Evolutionary conservation across 179 eudicot genomes (phyloP).

Genomic region (Beta lomatogona): DNA sequence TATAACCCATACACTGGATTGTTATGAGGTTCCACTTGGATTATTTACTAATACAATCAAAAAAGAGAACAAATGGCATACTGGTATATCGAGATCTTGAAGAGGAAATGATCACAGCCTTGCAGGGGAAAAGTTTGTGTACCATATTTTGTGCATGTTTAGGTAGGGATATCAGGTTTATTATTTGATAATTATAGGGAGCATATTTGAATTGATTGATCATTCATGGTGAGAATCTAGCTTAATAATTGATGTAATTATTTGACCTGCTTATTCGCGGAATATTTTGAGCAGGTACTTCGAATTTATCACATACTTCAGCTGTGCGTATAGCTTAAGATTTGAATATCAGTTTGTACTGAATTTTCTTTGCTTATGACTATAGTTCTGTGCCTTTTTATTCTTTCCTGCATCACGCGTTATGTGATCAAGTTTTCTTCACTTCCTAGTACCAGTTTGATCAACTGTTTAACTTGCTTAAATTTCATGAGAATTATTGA

Average conservation of each 20-base stretch:
- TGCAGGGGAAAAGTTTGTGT: conserved; percentile 30
- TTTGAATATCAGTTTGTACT: not conserved
- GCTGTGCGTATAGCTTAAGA: conserved; percentile 1
- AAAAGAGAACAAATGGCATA: conserved; percentile 14
- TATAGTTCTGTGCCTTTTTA: not conserved
- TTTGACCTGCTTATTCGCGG: conserved; percentile 31
- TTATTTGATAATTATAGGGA: conserved; percentile 37
- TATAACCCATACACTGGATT: conserved; percentile 76
- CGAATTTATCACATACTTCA: conserved; percentile 3
- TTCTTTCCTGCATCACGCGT: not conserved
- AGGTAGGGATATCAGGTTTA: conserved; percentile 31
- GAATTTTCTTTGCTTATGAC: not conserved
- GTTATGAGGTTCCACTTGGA: conserved; percentile 33
- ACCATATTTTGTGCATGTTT: conserved; percentile 49
- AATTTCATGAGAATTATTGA: too few relatives aligned
- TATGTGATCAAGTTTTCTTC: not conserved
- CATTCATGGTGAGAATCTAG: conserved; percentile 25
- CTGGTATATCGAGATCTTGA: conserved; percentile 16
- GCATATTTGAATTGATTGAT: conserved; percentile 26
- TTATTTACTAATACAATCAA: conserved; percentile 8
- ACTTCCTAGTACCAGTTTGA: not conserved
- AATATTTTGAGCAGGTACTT: conserved; percentile 24
- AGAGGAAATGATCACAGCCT: not conserved
- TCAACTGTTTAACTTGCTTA: too few relatives aligned
- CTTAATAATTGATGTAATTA: conserved; percentile 30